Conservation (phyloP, 768 basidiomycete genomes). For the Mycena floridula region DNA sequence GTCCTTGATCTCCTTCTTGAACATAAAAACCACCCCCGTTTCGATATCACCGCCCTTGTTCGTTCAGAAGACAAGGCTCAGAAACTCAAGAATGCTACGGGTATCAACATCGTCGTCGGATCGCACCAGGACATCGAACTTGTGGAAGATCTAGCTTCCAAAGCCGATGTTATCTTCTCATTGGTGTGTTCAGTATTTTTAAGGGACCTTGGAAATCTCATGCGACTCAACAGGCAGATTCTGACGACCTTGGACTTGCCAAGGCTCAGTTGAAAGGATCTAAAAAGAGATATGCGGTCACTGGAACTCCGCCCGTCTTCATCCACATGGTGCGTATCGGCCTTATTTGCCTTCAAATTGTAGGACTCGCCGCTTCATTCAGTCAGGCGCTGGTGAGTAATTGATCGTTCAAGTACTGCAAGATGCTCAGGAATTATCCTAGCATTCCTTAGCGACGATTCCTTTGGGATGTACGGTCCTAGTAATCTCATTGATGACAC, state of each 20-base stretch:
- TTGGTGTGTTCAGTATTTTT: conserved; percentile 18
- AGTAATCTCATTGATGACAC: conserved; percentile 39
- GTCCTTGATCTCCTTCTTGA: conserved; percentile 34
- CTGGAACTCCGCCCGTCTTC: conserved; percentile 37
- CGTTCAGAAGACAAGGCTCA: conserved; percentile 39
- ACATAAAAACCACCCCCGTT: conserved; percentile 25
- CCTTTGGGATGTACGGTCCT: conserved; percentile 31
- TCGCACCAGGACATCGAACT: conserved; percentile 36
- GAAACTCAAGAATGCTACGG: conserved; percentile 26
- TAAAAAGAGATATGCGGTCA: conserved; percentile 36
- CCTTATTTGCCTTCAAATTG: not conserved
- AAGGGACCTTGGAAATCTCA: not conserved
- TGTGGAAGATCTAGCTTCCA: conserved; percentile 36
- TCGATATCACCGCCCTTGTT: conserved; percentile 39
- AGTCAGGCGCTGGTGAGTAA: too few species aligned
- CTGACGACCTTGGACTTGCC: conserved; percentile 39
- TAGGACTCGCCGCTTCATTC: too few species aligned
- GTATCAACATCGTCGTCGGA: conserved; percentile 34
- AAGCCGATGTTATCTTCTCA: conserved; percentile 37
- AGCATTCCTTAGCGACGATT: conserved; percentile 39
- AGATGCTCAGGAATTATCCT: too few species aligned
- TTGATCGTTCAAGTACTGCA: too few species aligned
- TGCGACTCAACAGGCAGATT: conserved; percentile 31
- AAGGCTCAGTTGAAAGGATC: conserved; percentile 46
- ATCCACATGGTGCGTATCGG: conserved; percentile 53